These are phyloP conservation scores for Malus hybrid DNA, from an alignment of 331 rosid species.

Conservation along the genomic window DNA sequence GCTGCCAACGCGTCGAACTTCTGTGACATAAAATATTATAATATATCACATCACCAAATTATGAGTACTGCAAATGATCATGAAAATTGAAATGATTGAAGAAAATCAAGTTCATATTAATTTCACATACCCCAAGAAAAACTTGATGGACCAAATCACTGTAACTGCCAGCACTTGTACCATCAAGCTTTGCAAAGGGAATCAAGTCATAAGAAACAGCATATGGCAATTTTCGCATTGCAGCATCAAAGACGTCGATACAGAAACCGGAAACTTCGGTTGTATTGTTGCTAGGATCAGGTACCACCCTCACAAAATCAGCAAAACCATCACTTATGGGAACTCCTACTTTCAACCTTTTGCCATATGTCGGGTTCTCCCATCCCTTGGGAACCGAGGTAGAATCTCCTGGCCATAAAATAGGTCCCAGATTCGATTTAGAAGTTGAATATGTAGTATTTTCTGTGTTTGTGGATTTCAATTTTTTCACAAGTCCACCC, in stretches of 20 bases:
- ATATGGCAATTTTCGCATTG: slow-evolving; percentile 28
- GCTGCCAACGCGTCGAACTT: slow-evolving; percentile 36
- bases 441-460: slow-evolving; percentile 6
- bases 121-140: slow-evolving; percentile 22
- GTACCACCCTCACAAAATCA: slow-evolving; percentile 28
- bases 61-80: neutral
- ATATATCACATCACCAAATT: neutral
- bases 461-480: neutral
- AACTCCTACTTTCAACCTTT: slow-evolving; percentile 39
- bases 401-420: slow-evolving; percentile 57
- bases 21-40: slow-evolving; percentile 4
- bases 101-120: neutral
- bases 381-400: slow-evolving; percentile 48
- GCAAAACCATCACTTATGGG: slow-evolving; percentile 21
- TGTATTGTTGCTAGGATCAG: slow-evolving; percentile 9
- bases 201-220: slow-evolving; percentile 29
- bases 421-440: slow-evolving; percentile 13
- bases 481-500: slow-evolving; percentile 11
- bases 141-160: slow-evolving; percentile 29
- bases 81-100: neutral
- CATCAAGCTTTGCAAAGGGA: slow-evolving; percentile 20
- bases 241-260: slow-evolving; percentile 48
- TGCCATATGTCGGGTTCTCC: slow-evolving; percentile 35
- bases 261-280: slow-evolving; percentile 30
- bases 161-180: slow-evolving; percentile 29